Conservation (phyloP, 768 basidiomycete species). For the Galerina marginata region DNA sequence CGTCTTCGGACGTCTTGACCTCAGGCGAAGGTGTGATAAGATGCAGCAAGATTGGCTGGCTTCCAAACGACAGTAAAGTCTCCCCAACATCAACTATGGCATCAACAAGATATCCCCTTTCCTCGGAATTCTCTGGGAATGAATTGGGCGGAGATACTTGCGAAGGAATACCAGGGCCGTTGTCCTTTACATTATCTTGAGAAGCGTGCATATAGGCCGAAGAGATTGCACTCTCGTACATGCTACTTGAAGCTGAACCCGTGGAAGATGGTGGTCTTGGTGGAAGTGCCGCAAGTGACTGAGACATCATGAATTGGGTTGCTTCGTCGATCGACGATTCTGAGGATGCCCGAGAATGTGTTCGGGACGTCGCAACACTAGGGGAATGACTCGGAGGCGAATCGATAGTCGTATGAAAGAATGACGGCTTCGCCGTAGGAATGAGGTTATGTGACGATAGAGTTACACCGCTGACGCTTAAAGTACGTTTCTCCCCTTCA, state of each 20-base stretch:
- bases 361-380: slow-evolving; percentile 31
- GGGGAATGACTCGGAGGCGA: slow-evolving; percentile 25
- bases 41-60: slow-evolving; percentile 62
- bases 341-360: slow-evolving; percentile 57
- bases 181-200: not conserved
- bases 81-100: slow-evolving; percentile 35
- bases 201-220: not conserved
- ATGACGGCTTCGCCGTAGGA: not conserved
- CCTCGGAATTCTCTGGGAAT: not conserved
- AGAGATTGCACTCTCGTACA: slow-evolving; percentile 81
- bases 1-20: slow-evolving; percentile 18
- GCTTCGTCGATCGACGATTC: slow-evolving; percentile 71
- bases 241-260: slow-evolving; percentile 62
- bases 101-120: not conserved
- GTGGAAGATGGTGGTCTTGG: slow-evolving; percentile 48
- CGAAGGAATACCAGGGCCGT: slow-evolving; percentile 5
- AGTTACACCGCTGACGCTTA: slow-evolving; percentile 62
- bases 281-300: slow-evolving; percentile 71
- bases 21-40: slow-evolving; percentile 52
- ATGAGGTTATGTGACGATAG: slow-evolving; percentile 44
- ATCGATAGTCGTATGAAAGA: slow-evolving; percentile 17
- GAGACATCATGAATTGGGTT: slow-evolving; percentile 70
- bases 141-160: not conserved
- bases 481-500: slow-evolving; percentile 46
- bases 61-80: slow-evolving; percentile 63